phyloP scores from a whole-genome alignment of 768 basidiomycete genomes.

The Astraeus odoratus region DNA sequence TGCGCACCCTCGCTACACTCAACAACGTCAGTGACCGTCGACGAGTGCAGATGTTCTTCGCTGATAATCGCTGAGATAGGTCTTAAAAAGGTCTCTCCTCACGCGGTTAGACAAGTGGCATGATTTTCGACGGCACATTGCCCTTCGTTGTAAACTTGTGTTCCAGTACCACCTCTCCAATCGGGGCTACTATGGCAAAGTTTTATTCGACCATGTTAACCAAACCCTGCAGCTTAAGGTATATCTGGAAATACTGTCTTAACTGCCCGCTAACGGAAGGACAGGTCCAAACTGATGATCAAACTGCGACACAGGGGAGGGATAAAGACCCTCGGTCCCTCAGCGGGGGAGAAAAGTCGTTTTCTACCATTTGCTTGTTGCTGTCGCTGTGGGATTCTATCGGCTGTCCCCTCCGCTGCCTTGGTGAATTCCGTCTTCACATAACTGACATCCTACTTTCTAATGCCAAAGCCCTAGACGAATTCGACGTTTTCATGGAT shows the following conservation, averaged over 20 bases:
- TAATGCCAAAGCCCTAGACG: constrained; percentile 44
- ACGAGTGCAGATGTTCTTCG: too few relatives aligned
- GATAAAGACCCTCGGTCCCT: constrained; percentile 84
- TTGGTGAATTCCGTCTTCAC: constrained; percentile 43
- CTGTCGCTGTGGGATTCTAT: constrained; percentile 96
- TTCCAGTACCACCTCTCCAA: constrained; percentile 78
- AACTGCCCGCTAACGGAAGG: constrained; percentile 1
- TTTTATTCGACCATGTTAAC: constrained; percentile 73
- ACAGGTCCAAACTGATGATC: constrained; percentile 81
- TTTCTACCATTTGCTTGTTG: constrained; percentile 90
- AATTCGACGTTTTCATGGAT: constrained; percentile 99
- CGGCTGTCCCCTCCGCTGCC: constrained; percentile 87
- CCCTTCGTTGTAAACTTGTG: constrained; percentile 77
- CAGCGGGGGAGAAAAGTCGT: constrained; percentile 94
- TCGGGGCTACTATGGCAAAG: constrained; percentile 86
- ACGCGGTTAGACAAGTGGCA: constrained; percentile 72
- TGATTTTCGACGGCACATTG: constrained; percentile 82
- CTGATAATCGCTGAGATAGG: constrained; percentile 34
- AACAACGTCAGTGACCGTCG: constrained; percentile 48
- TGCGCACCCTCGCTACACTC: constrained; percentile 55
- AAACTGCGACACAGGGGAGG: constrained; percentile 52
- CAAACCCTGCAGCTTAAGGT: constrained; percentile 63
- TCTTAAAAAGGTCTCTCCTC: constrained; percentile 57
- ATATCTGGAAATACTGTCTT: constrained; percentile 5
- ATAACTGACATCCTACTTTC: neutral